Percentiles rank a stretch among this genome's conserved stretches.
Evolutionary conservation across 345 rosid genomes (phyloP).

Genomic region (Draba incana): DNA sequence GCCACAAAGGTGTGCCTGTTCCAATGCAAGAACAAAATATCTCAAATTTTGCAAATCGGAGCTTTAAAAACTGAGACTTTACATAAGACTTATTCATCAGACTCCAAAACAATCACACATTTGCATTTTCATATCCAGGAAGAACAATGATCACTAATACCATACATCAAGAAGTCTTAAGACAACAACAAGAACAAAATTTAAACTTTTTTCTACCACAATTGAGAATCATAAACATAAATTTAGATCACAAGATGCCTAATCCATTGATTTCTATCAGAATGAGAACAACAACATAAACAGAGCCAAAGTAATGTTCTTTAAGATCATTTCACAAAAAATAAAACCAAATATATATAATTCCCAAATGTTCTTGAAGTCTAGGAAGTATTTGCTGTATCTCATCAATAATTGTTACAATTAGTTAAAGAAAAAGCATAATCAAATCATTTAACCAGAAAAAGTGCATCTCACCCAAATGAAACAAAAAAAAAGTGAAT

Average conservation of each 20-base stretch:
- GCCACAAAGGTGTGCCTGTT: constrained; percentile 94
- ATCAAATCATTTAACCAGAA: constrained; percentile 31
- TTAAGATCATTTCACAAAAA: constrained; percentile 26
- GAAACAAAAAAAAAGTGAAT: constrained; percentile 8
- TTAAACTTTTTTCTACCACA: neutral
- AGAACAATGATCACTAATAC: constrained; percentile 24
- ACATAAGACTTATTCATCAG: constrained; percentile 16
- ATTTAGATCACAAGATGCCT: constrained; percentile 22
- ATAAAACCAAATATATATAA: neutral
- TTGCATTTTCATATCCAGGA: neutral
- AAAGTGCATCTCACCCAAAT: constrained; percentile 23
- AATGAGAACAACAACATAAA: constrained; percentile 24
- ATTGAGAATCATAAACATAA: neutral
- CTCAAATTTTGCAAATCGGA: neutral
- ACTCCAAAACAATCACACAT: constrained; percentile 9
- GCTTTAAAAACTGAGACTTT: neutral
- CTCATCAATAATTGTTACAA: constrained; percentile 22
- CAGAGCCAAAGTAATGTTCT: neutral
- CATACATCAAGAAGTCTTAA: constrained; percentile 20
- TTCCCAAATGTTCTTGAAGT: constrained; percentile 21
- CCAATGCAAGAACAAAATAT: constrained; percentile 16
- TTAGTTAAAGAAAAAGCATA: constrained; percentile 1
- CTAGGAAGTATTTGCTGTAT: constrained; percentile 35
- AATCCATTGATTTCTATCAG: constrained; percentile 3
- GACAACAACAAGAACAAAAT: constrained; percentile 16